Conservation (phyloP, 179 eudicot genomes). For the Spinacia oleracea region DNA sequence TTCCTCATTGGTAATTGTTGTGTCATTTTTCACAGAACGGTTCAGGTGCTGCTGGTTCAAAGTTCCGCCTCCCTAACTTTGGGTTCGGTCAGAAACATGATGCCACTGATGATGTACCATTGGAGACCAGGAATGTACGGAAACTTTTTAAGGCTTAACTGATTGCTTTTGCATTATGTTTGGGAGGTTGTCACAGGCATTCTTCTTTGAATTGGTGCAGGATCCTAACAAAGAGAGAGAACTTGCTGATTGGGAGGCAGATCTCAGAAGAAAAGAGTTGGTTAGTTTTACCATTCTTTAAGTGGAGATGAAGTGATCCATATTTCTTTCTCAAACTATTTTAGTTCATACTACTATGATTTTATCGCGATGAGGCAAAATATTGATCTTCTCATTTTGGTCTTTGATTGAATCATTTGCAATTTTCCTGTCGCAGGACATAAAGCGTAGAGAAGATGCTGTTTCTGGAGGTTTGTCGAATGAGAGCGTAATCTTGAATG, state of each 20-base stretch:
- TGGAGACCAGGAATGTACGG: slow-evolving; percentile 72
- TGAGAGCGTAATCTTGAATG: slow-evolving; percentile 4
- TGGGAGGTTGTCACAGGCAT: slow-evolving; percentile 2
- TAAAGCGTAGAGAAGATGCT: slow-evolving; percentile 86
- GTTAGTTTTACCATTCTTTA: slow-evolving; percentile 43
- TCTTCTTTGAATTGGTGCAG: slow-evolving; percentile 38
- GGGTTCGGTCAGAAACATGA: slow-evolving; percentile 95
- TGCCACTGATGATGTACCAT: slow-evolving; percentile 80
- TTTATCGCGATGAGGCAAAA: not conserved
- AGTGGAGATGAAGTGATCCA: not conserved
- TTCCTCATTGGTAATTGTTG: not conserved
- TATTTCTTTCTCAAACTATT: not conserved
- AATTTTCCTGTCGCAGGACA: slow-evolving; percentile 52
- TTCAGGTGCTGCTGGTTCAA: slow-evolving; percentile 57
- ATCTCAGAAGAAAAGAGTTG: slow-evolving; percentile 71
- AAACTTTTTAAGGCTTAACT: slow-evolving; percentile 5
- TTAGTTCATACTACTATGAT: not conserved
- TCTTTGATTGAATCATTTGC: slow-evolving; percentile 4
- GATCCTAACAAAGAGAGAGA: slow-evolving; percentile 67
- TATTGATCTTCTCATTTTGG: not conserved
- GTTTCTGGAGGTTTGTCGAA: slow-evolving; percentile 60
- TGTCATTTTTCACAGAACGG: slow-evolving; percentile 57
- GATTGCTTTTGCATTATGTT: not conserved
- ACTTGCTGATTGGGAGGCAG: slow-evolving; percentile 74
- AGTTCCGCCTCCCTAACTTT: slow-evolving; percentile 68